Evolutionary conservation across 1,284 basidiomycete genomes (phyloP).

Genomic region (Irpex rosettiformis): DNA sequence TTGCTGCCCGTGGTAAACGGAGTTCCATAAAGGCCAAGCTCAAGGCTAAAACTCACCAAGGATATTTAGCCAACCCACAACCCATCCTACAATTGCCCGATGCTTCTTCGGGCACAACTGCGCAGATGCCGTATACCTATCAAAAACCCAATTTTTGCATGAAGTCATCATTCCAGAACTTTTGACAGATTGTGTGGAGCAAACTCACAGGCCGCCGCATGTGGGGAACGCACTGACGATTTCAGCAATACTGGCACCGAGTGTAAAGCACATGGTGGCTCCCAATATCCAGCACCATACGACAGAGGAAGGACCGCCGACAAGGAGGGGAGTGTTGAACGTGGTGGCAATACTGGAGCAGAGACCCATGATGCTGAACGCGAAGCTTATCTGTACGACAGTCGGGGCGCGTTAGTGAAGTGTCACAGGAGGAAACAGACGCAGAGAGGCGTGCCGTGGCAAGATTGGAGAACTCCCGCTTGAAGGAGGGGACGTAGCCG

Average conservation of each 20-base stretch:
- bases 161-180: neutral
- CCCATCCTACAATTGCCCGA: conserved; percentile 68
- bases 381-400: conserved; percentile 62
- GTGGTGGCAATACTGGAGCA: conserved; percentile 81
- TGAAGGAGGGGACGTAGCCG: conserved; percentile 78
- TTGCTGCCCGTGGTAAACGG: too few species aligned
- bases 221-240: conserved; percentile 81
- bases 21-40: neutral
- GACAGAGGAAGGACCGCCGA: conserved; percentile 74
- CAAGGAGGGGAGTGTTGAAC: conserved; percentile 74
- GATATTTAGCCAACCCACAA: conserved; percentile 87
- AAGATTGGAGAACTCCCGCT: conserved; percentile 78
- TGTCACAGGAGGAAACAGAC: neutral
- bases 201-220: conserved; percentile 71
- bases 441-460: conserved; percentile 48
- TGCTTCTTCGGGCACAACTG: conserved; percentile 69
- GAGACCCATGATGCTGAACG: conserved; percentile 79
- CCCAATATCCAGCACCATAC: conserved; percentile 84
- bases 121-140: conserved; percentile 79
- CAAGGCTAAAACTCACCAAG: conserved; percentile 47
- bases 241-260: conserved; percentile 76
- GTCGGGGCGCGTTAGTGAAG: neutral
- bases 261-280: conserved; percentile 70
- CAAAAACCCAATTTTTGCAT: neutral
- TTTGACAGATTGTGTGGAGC: neutral